Evolutionary conservation across 1,284 basidiomycete species (phyloP), one percentile per base, ranked within the genome.

Genomic region (Peniophora sp.): DNA sequence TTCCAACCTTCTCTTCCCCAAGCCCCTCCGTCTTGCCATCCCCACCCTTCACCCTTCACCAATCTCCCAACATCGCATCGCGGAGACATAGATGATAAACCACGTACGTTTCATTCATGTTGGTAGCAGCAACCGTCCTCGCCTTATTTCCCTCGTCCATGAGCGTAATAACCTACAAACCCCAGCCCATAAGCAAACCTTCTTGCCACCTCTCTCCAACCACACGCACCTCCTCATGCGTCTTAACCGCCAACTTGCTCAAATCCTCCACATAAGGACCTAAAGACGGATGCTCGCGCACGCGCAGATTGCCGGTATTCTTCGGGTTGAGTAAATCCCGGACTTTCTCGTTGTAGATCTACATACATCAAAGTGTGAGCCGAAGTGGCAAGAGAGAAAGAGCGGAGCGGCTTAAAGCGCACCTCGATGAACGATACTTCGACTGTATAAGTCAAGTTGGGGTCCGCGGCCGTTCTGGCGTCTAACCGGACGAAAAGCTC

Each of bases 71-170:
- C n/a, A n/a, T n/a, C n/a, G n/a, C n/a, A n/a, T n/a, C n/a, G n/a
- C n/a, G 32, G 14, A 34, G 5, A 17, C 52, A 46, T 5, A 39
- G 44, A 16, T 34, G 22, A 25, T 16, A 14, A 8, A 6, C 39
- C 24, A 72, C 83, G 58, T 62, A 89, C 71, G 97, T 98, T 72
- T 99, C 97, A 70, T 99, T 99, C 97, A 99, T 99, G 69, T 97
- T 92, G 20, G 97, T 99, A 19, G 97, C 96, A 10, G 97, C 97
- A 10, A 99, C 95, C 22, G 96, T 98, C 45, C 96, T 78, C 44
- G 92, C 92, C 73, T 99, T 98, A 70, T 98, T 99, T 43, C 96
- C 96, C 67, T 99, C 96, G 71, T 99, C 96, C 95, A 98, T 98
- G 63, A 99, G 83, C 8, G 86, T 92, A 85, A 97, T 97, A 84